Evolutionary conservation across 1,139 yeast species (phyloP), one percentile per base, ranked within the genome.

Genomic region (Kluyveromyces sp.): DNA sequence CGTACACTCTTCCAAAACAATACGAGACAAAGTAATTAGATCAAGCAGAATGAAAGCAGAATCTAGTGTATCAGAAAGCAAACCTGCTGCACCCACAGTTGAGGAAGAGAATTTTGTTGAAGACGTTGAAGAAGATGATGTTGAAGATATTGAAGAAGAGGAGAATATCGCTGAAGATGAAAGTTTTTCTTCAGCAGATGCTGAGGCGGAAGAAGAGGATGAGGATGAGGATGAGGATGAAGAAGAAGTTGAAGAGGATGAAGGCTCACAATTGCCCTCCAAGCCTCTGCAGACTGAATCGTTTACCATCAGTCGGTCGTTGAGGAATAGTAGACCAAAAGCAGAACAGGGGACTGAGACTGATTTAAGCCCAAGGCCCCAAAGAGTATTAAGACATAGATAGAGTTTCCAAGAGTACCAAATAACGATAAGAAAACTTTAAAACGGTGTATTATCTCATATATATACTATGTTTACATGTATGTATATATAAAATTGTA

Each of bases 111-210:
- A 49, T 5, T 52, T 43, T 8, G 50, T 48, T 26, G 58, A 49
- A n/a, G 56, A 48, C 26, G 61, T 55, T 25, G 58, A 49, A 15
- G 50, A 37, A 7, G 56, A 46, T 15, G 58, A 48, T 10, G 56
- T 49, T 25, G 57, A 49, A 8, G 50, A 41, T 38, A 50, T 43
- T 6, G 54, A 51, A 33, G 51, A 34, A 25, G 46, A 49, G 30
- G 37, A 25, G 30, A 45, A 38, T n/a, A 31, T 6, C 2, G 8
- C 10, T 26, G 30, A 37, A 28, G 39, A 37, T 27, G 39, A 37
- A 10, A 8, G 15, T 28, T 42, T 29, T 21, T 38, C 37, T 30
- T 45, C 27, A 1, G 54, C 50, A 26, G 50, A 35, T 31, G 47
- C 46, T 25, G 37, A 31, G 28, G 46, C 37, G 15, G 42, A 43